phyloP scores from a whole-genome alignment of 75 land plant genomes.

The Cupressus sempervirens region DNA sequence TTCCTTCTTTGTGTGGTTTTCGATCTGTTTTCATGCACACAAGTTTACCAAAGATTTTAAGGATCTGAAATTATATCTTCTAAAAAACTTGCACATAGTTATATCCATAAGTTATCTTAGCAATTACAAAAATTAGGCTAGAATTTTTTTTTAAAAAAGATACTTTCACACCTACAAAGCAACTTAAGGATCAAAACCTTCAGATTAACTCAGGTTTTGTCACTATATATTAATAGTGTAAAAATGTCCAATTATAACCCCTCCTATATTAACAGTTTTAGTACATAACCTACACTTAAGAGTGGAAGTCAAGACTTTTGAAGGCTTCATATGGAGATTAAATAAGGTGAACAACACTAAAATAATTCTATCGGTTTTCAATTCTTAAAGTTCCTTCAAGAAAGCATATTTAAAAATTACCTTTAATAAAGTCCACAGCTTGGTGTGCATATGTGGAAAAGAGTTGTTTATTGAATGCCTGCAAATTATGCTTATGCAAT shows the following conservation, averaged over 20 bases:
- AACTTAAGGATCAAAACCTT: neutral
- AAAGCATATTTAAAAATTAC: neutral
- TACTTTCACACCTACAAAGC: neutral
- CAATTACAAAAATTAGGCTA: neutral
- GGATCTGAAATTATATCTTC: too few species aligned
- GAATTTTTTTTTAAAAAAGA: neutral
- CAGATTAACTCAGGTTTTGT: neutral
- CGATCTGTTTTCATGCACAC: too few species aligned
- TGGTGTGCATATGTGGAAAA: constrained; percentile 8
- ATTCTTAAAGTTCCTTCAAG: neutral
- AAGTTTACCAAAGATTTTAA: too few species aligned
- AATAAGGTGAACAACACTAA: neutral
- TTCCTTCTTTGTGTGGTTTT: too few species aligned
- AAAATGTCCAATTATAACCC: neutral
- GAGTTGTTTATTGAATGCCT: constrained; percentile 6
- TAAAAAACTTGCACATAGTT: too few species aligned
- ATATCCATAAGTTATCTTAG: too few species aligned
- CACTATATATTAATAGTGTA: neutral
- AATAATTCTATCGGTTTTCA: neutral
- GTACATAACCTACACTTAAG: neutral
- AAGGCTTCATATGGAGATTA: neutral
- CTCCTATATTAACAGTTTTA: neutral
- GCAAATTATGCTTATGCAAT: neutral
- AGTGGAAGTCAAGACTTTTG: neutral
- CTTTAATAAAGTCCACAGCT: constrained; percentile 11